phyloP scores from a whole-genome alignment of 257 asterid species.

The Solanum ahanhuiri region DNA sequence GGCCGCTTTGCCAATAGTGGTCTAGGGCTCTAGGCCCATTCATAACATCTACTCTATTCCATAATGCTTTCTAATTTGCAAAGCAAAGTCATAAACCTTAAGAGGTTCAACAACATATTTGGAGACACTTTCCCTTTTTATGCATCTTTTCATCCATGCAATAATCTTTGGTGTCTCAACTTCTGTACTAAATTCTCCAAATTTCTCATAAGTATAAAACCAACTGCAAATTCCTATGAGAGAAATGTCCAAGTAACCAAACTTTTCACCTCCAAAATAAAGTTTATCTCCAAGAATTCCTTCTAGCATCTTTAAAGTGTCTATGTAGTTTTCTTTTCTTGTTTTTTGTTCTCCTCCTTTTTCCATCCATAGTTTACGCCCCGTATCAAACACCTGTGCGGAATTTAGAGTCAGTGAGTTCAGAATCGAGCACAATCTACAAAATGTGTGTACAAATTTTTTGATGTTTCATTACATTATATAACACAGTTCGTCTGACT shows the following conservation, averaged over 20 bases:
- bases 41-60: constrained; percentile 4
- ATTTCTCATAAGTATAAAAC: constrained; percentile 27
- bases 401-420: background rate
- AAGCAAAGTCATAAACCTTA: constrained; percentile 9
- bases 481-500: too few species aligned
- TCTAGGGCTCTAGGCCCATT: too few species aligned
- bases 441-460: background rate
- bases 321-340: constrained; percentile 20
- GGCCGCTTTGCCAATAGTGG: too few species aligned
- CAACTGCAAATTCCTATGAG: constrained; percentile 14
- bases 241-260: constrained; percentile 30
- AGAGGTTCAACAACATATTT: constrained; percentile 18
- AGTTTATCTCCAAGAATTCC: constrained; percentile 30
- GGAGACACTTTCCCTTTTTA: constrained; percentile 15
- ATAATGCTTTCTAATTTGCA: background rate
- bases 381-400: constrained; percentile 10
- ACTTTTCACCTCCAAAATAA: constrained; percentile 35
- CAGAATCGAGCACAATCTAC: background rate
- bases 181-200: constrained; percentile 22
- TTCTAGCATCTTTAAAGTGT: constrained; percentile 19
- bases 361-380: constrained; percentile 10
- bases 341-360: constrained; percentile 32
- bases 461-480: background rate
- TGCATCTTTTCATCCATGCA: constrained; percentile 18
- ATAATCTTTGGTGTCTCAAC: constrained; percentile 12